These are phyloP conservation scores for Mucor lusitanicus DNA, from an alignment of 371 early-diverging fungal species.

Conservation along the genomic window DNA sequence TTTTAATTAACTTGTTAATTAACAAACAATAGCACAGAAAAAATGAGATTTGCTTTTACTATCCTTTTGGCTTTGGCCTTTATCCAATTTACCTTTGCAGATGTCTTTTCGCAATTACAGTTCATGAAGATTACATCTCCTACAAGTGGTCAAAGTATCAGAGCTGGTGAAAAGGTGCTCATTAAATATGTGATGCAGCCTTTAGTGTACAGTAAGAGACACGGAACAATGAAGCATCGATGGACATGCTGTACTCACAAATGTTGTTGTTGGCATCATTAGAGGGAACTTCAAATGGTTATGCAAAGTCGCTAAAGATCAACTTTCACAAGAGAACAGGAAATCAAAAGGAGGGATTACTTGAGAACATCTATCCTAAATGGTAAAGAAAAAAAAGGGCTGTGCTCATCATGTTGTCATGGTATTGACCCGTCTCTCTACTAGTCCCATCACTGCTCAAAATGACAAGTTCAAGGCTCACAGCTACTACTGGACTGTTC, in stretches of 20 bases:
- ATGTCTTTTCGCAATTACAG: conserved; percentile 47
- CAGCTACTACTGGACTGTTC: conserved; percentile 45
- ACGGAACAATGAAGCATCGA: neutral
- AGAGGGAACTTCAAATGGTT: conserved; percentile 19
- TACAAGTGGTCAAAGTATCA: conserved; percentile 35
- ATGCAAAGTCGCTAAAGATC: conserved; percentile 36
- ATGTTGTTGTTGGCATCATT: neutral
- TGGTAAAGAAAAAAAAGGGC: conserved; percentile 30
- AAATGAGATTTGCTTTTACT: neutral
- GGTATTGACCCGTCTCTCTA: neutral
- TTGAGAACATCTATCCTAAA: conserved; percentile 30
- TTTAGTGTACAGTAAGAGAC: conserved; percentile 35
- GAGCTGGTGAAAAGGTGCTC: conserved; percentile 36
- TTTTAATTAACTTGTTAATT: neutral
- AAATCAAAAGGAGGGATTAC: conserved; percentile 35
- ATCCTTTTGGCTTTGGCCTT: conserved; percentile 11
- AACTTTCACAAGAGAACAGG: conserved; percentile 48
- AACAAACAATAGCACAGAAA: neutral
- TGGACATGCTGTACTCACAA: neutral
- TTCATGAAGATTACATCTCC: conserved; percentile 52
- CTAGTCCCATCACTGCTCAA: conserved; percentile 31
- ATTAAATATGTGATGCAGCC: conserved; percentile 55
- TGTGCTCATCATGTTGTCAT: neutral
- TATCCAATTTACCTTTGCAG: conserved; percentile 31
- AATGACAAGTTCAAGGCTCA: conserved; percentile 31